Conservation (phyloP, 495 filamentous ascomycete species). For the Schizothecium vesticola region DNA sequence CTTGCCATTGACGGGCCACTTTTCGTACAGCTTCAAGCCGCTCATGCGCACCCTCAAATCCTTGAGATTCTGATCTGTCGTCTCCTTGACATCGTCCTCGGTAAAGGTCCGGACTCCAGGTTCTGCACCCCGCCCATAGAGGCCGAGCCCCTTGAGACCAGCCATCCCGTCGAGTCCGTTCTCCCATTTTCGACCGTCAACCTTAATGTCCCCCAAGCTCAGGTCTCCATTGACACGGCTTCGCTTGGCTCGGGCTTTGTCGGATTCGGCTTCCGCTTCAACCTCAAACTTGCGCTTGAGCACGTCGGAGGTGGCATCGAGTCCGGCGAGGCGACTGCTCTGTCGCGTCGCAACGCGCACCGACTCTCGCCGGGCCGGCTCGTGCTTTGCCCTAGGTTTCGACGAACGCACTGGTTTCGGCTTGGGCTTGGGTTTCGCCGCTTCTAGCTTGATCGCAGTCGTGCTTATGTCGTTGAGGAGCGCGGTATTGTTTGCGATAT, state of each 20-base stretch:
- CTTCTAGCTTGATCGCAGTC: constrained; percentile 27
- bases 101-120: constrained; percentile 79
- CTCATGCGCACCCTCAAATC: constrained; percentile 76
- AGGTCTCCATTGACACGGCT: constrained; percentile 66
- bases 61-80: constrained; percentile 70
- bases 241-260: constrained; percentile 63
- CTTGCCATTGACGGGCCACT: constrained; percentile 70
- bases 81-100: constrained; percentile 72
- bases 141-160: constrained; percentile 35
- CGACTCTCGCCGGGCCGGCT: constrained; percentile 27
- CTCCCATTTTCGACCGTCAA: constrained; percentile 63
- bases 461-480: constrained; percentile 41
- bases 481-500: constrained; percentile 51
- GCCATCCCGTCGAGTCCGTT: constrained; percentile 38
- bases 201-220: constrained; percentile 69
- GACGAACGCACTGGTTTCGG: background rate
- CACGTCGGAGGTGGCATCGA: constrained; percentile 57
- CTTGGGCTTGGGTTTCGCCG: constrained; percentile 19
- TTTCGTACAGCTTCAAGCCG: constrained; percentile 71
- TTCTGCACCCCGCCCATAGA: constrained; percentile 57
- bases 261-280: constrained; percentile 54
- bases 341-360: constrained; percentile 38
- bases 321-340: constrained; percentile 48
- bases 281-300: constrained; percentile 79
- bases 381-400: constrained; percentile 13